Conservation (phyloP, 148 eudicot species). For the Camellia lanceoleosa region DNA sequence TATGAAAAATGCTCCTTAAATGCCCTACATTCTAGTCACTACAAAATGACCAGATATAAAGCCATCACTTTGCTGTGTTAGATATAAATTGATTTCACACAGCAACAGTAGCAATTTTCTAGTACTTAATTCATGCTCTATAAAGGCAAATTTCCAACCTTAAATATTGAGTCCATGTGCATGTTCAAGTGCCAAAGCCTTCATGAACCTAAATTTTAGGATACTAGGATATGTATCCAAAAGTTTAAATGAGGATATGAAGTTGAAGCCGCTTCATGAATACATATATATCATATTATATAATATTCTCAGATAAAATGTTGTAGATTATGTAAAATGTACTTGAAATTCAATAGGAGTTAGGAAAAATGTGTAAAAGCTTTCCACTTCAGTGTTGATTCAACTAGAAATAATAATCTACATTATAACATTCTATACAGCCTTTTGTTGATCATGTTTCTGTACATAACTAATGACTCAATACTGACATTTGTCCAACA, state of each 20-base stretch:
- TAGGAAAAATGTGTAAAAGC: background rate
- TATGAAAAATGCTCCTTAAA: background rate
- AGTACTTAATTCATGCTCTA: background rate
- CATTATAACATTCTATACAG: background rate
- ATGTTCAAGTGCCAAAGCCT: no score
- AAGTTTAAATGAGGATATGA: no score
- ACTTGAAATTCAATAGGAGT: background rate
- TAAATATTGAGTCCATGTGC: no score
- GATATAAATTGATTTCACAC: background rate
- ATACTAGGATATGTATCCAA: background rate
- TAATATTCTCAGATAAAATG: background rate
- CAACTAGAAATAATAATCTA: background rate
- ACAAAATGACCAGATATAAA: no score
- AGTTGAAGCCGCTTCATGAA: no score
- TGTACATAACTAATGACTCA: background rate
- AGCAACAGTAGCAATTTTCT: background rate
- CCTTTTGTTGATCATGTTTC: background rate
- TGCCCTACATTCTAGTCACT: background rate
- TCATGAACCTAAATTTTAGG: background rate
- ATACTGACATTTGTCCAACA: background rate
- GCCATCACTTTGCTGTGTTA: background rate
- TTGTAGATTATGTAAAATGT: no score
- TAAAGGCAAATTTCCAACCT: background rate
- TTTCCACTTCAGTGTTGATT: background rate
- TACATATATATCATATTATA: background rate